Percentiles rank a stretch among this genome's conserved stretches.
Evolutionary conservation across 371 early-diverging fungal genomes (phyloP).

Genomic region (Batrachochytrium dendrobatidis): DNA sequence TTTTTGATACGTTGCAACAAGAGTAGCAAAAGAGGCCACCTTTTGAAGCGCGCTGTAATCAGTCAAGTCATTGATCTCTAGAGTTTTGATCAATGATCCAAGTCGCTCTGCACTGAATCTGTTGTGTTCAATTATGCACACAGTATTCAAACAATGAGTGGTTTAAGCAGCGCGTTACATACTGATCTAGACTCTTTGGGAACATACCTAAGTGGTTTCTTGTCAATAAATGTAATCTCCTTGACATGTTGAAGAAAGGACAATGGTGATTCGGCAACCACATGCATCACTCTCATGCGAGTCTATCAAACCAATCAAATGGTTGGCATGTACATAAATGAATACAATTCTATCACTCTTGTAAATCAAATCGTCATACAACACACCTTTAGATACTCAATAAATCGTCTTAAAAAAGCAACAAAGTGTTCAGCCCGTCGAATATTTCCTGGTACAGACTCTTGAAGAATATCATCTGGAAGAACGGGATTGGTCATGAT

Average conservation of each 20-base stretch:
- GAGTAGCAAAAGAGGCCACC: constrained; percentile 93
- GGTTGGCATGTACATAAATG: too few relatives aligned
- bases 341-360: too few relatives aligned
- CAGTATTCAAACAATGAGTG: background rate
- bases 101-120: constrained; percentile 91
- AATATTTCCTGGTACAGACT: constrained; percentile 98
- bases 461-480: constrained; percentile 87
- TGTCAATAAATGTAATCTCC: constrained; percentile 89
- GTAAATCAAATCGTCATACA: too few relatives aligned
- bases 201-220: constrained; percentile 71
- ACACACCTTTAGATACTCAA: constrained; percentile 94
- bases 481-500: constrained; percentile 61
- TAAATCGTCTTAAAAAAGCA: constrained; percentile 89
- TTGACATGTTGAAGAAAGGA: constrained; percentile 90
- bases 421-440: constrained; percentile 97
- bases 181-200: constrained; percentile 2
- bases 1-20: constrained; percentile 92
- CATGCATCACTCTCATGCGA: constrained; percentile 92
- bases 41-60: constrained; percentile 76
- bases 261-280: constrained; percentile 92
- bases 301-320: constrained; percentile 51
- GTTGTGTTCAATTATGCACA: constrained; percentile 1
- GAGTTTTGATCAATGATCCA: constrained; percentile 76
- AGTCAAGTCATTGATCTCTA: constrained; percentile 87
- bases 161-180: background rate